A percentile compares a stretch with the other conserved stretches of the same genome.
phyloP scores from a whole-genome alignment of 495 filamentous ascomycete genomes.

The Immersiella caudata region DNA sequence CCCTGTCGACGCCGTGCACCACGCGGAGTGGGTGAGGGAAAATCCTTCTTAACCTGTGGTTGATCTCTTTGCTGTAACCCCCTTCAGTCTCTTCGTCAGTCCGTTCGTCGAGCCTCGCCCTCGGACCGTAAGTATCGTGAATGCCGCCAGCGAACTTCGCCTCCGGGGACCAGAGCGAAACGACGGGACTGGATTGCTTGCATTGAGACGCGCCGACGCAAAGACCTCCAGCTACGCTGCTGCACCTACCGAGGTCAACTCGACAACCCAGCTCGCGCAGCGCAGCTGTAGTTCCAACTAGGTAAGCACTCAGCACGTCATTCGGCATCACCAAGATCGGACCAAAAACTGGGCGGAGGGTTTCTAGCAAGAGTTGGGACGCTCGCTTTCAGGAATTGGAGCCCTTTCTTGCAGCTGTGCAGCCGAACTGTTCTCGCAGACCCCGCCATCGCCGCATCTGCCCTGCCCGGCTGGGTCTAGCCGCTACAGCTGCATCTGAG shows the following conservation, averaged over 20 bases:
- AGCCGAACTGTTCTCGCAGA: slow-evolving; percentile 11
- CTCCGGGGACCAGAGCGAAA: slow-evolving; percentile 12
- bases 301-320: slow-evolving; percentile 4
- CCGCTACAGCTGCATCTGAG: slow-evolving; percentile 22
- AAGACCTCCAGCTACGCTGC: too few relatives aligned
- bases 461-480: slow-evolving; percentile 33
- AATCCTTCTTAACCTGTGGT: slow-evolving; percentile 38
- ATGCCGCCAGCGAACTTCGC: slow-evolving; percentile 22
- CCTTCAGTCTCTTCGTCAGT: slow-evolving; percentile 22
- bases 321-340: slow-evolving; percentile 7
- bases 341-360: not conserved
- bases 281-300: not conserved
- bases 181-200: slow-evolving; percentile 4
- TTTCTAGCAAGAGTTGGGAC: not conserved
- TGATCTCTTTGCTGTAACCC: slow-evolving; percentile 14
- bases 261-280: not conserved
- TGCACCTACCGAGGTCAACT: not conserved
- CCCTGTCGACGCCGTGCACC: slow-evolving; percentile 35
- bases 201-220: slow-evolving; percentile 6
- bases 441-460: slow-evolving; percentile 33
- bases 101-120: slow-evolving; percentile 28
- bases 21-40: slow-evolving; percentile 29
- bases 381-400: not conserved
- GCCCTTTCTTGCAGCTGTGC: not conserved
- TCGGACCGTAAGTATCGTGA: slow-evolving; percentile 28